Evolutionary conservation across 202 grass and related monocot species (phyloP).

Genomic region (Carex sylvatica): DNA sequence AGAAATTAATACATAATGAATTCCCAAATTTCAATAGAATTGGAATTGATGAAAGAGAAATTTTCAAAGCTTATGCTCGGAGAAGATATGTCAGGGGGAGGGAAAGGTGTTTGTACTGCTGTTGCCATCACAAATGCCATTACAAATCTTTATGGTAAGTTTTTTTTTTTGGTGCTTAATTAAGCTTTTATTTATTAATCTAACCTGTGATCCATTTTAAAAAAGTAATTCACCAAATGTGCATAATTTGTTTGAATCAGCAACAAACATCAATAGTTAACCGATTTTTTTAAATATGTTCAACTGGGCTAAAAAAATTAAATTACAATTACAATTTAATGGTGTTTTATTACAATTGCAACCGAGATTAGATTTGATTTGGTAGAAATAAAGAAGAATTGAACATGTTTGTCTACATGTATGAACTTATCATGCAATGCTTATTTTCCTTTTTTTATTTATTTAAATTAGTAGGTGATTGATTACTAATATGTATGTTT

Average conservation of each 20-base stretch:
- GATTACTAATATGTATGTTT: too few relatives aligned
- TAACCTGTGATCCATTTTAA: neutral
- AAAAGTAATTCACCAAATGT: neutral
- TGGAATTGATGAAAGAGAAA: slow-evolving; percentile 85
- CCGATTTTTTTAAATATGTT: too few relatives aligned
- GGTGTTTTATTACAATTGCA: too few relatives aligned
- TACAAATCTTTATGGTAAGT: slow-evolving; percentile 72
- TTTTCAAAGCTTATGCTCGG: slow-evolving; percentile 68
- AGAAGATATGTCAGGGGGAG: slow-evolving; percentile 81
- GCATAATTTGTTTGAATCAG: neutral
- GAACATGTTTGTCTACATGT: too few relatives aligned
- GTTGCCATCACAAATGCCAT: slow-evolving; percentile 73
- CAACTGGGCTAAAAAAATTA: too few relatives aligned
- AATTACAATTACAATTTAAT: too few relatives aligned
- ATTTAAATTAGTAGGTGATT: too few relatives aligned
- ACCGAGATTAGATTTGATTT: too few relatives aligned
- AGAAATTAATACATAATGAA: neutral
- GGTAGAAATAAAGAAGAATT: too few relatives aligned
- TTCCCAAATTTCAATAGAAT: slow-evolving; percentile 36
- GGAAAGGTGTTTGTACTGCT: slow-evolving; percentile 71
- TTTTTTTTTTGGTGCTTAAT: neutral
- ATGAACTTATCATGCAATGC: too few relatives aligned
- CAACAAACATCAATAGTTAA: neutral
- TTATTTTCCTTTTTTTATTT: too few relatives aligned
- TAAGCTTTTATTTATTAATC: neutral